Evolutionary conservation across 177 flowering plant species (phyloP).

Genomic region (Vitis hybrid): DNA sequence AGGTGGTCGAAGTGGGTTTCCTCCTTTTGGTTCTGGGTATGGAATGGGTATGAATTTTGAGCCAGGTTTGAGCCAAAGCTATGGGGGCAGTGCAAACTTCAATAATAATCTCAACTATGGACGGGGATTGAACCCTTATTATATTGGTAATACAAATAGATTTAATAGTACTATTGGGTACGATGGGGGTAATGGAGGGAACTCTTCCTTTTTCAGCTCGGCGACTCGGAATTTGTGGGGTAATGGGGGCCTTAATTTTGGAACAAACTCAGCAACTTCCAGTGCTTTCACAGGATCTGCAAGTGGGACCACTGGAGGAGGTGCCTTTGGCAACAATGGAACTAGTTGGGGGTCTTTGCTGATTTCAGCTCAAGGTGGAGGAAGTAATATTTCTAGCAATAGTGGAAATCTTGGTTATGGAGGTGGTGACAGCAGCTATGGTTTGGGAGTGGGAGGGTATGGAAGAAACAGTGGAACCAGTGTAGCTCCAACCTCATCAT

Average conservation of each 20-base stretch:
- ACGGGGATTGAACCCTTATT: conserved; percentile 47
- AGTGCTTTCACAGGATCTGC: conserved; percentile 38
- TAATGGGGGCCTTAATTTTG: conserved; percentile 41
- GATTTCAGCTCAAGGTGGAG: conserved; percentile 35
- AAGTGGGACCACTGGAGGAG: conserved; percentile 34
- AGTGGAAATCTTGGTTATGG: conserved; percentile 37
- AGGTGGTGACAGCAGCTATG: conserved; percentile 29
- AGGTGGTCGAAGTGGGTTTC: conserved; percentile 45
- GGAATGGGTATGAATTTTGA: conserved; percentile 51
- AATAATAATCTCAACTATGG: conserved; percentile 37
- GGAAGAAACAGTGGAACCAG: conserved; percentile 33
- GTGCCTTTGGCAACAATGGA: conserved; percentile 30
- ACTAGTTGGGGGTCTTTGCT: conserved; percentile 38
- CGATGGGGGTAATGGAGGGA: conserved; percentile 45
- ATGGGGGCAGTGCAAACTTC: conserved; percentile 35
- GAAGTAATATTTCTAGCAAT: conserved; percentile 22
- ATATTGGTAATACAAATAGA: conserved; percentile 37
- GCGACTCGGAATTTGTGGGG: conserved; percentile 48
- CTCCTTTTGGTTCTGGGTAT: conserved; percentile 47
- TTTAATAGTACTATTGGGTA: conserved; percentile 36
- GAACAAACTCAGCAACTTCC: conserved; percentile 31
- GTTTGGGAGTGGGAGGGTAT: conserved; percentile 35
- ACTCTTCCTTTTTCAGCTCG: conserved; percentile 44
- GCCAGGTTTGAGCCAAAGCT: conserved; percentile 32
- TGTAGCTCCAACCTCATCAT: conserved; percentile 31